Base-by-base conservation (phyloP, 148 eudicot genomes). In the Silene latifolia region DNA sequence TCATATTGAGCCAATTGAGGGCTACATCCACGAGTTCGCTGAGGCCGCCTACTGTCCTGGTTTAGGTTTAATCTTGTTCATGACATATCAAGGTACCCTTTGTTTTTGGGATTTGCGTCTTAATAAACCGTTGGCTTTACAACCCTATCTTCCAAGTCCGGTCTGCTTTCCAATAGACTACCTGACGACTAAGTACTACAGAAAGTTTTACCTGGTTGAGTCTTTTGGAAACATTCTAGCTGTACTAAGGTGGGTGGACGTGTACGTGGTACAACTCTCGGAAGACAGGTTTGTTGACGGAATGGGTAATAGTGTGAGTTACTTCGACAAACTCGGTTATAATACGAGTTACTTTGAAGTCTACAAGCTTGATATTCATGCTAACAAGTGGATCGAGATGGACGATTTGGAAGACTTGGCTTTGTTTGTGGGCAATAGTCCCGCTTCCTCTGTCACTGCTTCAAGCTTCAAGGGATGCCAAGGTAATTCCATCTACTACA, bases 331-430 rank as follows among this genome's bases (percentile, higher is more conserved):
- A 27, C 29, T 1, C 29, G 29, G 1, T 27, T 27, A 27, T 0
- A 14, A 4, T 39, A 68, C 71, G 21, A 42, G 5, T 19, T 23
- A 68, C 25, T 68, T 68, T 68, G 53, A 68, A 9, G 71, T 44
- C 7, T 68, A 68, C 27, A 68, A 20, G 71, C 53, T 68, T 20
- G 56, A 68, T 51, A 8, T 68, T 47, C 23, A 18, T 10, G 44
- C 71, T 23, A 46, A 68, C 15, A 11, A 68, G 54, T 68, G 71
- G 53, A 46, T 42, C 21, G 27, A 68, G 71, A 51, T 68, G 47
- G 9, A 11, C 3, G 71, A 68, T 42, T 44, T 68, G 21, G 71
- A 25, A 18, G 71, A 68, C 20, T 47, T 46, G 14, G 71, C 27
- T 21, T 51, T 67, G 20, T 67, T 67, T 7, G 18, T 67, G 20